These are phyloP conservation scores for Meira nashicola DNA, from an alignment of 1,284 basidiomycete genomes.

Conservation along the genomic window DNA sequence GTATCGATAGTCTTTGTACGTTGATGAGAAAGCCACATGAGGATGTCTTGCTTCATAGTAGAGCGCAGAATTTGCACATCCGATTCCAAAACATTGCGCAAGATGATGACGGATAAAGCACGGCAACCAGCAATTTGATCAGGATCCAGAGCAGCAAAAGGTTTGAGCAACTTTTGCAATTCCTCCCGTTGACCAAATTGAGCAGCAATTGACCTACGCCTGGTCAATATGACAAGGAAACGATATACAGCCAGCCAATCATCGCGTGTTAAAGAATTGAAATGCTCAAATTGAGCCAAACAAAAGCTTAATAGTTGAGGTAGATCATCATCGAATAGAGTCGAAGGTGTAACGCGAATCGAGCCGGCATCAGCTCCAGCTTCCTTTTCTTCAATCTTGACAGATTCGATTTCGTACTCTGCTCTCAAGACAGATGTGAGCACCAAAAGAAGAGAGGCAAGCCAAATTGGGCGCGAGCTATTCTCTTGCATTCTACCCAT, in stretches of 20 bases:
- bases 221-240: constrained; percentile 39
- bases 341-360: background rate
- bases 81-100: constrained; percentile 80
- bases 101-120: constrained; percentile 75
- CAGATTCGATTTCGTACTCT: background rate
- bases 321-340: background rate
- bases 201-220: constrained; percentile 25
- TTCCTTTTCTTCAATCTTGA: constrained; percentile 1
- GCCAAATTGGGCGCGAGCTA: constrained; percentile 60
- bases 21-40: constrained; percentile 41
- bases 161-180: constrained; percentile 35
- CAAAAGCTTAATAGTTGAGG: constrained; percentile 23
- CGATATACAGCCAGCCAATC: constrained; percentile 42
- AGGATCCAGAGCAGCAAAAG: constrained; percentile 31
- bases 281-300: constrained; percentile 51
- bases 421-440: constrained; percentile 69
- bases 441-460: constrained; percentile 73
- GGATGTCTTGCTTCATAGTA: constrained; percentile 75
- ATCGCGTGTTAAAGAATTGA: constrained; percentile 24
- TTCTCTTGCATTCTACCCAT: constrained; percentile 7
- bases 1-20: constrained; percentile 62
- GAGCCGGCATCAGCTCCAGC: background rate
- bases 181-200: constrained; percentile 29
- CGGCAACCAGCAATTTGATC: constrained; percentile 60
- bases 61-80: constrained; percentile 64